phyloP scores from a whole-genome alignment of 768 basidiomycete species.

The Ramaria sp. region DNA sequence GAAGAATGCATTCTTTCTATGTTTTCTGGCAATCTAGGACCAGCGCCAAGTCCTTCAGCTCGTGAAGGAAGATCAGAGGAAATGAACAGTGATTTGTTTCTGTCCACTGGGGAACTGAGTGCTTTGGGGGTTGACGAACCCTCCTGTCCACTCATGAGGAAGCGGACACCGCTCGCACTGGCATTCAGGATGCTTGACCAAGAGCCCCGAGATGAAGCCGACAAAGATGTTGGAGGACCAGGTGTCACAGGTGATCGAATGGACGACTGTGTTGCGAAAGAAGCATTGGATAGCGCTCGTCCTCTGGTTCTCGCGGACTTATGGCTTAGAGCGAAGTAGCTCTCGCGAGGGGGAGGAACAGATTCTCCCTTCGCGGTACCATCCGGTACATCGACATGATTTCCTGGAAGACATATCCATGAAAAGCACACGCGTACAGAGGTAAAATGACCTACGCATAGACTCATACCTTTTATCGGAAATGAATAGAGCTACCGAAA shows the following conservation, averaged over 20 bases:
- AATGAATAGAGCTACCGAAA: constrained; percentile 50
- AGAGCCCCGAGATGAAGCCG: constrained; percentile 60
- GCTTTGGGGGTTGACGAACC: constrained; percentile 36
- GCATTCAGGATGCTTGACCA: constrained; percentile 75
- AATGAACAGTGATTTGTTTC: constrained; percentile 11
- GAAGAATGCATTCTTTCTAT: neutral
- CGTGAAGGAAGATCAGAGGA: constrained; percentile 1
- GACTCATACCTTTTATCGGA: constrained; percentile 3
- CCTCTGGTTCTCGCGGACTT: constrained; percentile 24
- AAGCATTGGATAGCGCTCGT: constrained; percentile 12
- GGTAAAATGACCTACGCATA: constrained; percentile 7
- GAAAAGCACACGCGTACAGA: neutral
- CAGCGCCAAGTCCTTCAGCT: constrained; percentile 16
- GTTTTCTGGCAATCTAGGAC: constrained; percentile 10
- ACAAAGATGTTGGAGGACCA: constrained; percentile 29
- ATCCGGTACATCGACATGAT: neutral
- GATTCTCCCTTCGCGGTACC: neutral
- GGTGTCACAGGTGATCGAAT: constrained; percentile 28
- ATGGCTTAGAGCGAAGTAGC: constrained; percentile 52
- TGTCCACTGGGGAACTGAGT: constrained; percentile 30
- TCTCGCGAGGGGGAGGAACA: constrained; percentile 1
- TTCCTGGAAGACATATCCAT: neutral
- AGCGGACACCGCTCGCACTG: constrained; percentile 41
- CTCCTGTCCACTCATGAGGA: constrained; percentile 54
- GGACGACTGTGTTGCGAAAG: neutral